Base-by-base conservation (phyloP, 768 basidiomycete genomes). In the Amanita rimosa region DNA sequence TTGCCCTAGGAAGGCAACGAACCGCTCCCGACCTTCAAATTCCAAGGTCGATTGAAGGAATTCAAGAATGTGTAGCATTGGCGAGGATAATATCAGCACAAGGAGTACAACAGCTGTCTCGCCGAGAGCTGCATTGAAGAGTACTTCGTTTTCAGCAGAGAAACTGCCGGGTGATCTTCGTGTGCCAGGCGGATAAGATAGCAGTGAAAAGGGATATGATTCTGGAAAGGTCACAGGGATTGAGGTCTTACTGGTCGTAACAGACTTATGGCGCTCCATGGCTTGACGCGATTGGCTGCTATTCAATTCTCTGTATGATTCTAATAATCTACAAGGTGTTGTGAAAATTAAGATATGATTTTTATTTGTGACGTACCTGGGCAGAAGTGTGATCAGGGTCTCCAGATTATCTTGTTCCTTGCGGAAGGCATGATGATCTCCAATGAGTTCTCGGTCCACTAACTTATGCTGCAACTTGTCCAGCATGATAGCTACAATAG, bases 401-500 rank as follows among this genome's bases (percentile, higher is more conserved):
- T 97, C 95, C 16, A 97, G 74, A 55, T 95, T 96, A 56, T 94
- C 91, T 60, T 95, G 87, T 61, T 97, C 95, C 54, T 86, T 81
- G 17, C 76, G 67, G 50, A 81, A 73, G 4, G 79, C 67, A 48
- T 71, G 69, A 19, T 78, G 76, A 58, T 92, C 81, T 17, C 70
- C 70, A 27, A 74, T 59, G 34, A 88, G 74, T 6, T 68, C 65
- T 3, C 86, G 83, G 29, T 80, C 74, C 24, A 86, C 81, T 39
- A 94, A 65, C 57, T 78, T 81, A 56, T 85, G 79, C 61, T 93
- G 88, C 19, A 97, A 68, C 62, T 85, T 88, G 67, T 96, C 91
- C 52, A 96, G 65, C 79, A 93, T 91, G 55, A 89, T 79, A 7
- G 86, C 89, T 22, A 93, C 67, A 37, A 95, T 86, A 1, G 91